phyloP scores from a whole-genome alignment of 306 rosid species.

The Trichosanthes cucumerina region DNA sequence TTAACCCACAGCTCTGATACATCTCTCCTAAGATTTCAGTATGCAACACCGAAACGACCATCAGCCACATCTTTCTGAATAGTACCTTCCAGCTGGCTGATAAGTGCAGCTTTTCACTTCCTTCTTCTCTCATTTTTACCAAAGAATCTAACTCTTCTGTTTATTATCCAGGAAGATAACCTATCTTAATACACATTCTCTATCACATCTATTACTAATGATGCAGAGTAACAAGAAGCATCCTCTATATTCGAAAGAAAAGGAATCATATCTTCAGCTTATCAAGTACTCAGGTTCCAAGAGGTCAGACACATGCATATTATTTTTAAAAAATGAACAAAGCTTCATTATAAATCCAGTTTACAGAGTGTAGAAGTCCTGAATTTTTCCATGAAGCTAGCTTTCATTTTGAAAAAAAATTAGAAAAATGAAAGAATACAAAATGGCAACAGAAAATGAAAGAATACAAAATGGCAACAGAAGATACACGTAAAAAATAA shows the following conservation, averaged over 20 bases:
- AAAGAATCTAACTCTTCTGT: background rate
- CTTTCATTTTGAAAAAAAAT: background rate
- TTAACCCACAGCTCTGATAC: background rate
- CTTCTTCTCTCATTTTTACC: background rate
- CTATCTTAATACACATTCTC: background rate
- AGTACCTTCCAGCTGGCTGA: constrained; percentile 7
- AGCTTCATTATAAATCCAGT: background rate
- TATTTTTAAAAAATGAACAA: background rate
- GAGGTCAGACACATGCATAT: background rate
- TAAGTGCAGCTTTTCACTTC: background rate
- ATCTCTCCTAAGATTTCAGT: background rate
- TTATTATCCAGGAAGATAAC: background rate
- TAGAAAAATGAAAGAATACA: background rate
- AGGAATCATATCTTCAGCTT: background rate
- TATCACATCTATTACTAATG: background rate
- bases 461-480: background rate
- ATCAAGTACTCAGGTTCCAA: background rate
- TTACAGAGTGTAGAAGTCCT: background rate
- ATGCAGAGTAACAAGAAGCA: background rate
- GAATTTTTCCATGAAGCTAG: background rate
- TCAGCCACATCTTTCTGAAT: constrained; percentile 11
- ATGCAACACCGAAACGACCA: background rate
- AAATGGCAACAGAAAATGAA: background rate
- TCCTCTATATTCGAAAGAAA: background rate
- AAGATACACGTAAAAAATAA: background rate